Conservation (phyloP, 2,329 filamentous ascomycete species). For the Talaromyces amestolkiae region DNA sequence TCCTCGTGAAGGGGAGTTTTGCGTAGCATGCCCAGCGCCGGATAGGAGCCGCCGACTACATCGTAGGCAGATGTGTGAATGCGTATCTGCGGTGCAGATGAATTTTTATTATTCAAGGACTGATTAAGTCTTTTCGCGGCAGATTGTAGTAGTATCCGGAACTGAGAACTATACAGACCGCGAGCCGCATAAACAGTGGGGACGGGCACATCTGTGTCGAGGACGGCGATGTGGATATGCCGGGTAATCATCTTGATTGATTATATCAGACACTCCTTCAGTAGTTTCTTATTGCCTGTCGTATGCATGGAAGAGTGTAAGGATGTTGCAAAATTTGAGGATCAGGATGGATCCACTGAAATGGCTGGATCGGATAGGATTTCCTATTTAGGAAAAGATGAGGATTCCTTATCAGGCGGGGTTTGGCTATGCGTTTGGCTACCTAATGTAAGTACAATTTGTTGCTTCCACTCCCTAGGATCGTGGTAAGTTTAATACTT, state of each 20-base stretch:
- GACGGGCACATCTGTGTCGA: slow-evolving; percentile 39
- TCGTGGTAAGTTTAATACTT: background rate
- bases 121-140: slow-evolving; percentile 31
- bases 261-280: background rate
- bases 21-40: slow-evolving; percentile 27
- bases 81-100: slow-evolving; percentile 18
- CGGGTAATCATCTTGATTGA: background rate
- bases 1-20: background rate
- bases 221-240: slow-evolving; percentile 35
- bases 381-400: slow-evolving; percentile 15
- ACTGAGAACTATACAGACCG: slow-evolving; percentile 39
- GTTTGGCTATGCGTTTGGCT: background rate
- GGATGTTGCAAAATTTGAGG: background rate
- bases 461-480: background rate
- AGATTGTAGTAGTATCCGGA: slow-evolving; percentile 31
- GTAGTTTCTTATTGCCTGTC: background rate
- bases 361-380: slow-evolving; percentile 16
- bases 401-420: slow-evolving; percentile 13
- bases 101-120: background rate
- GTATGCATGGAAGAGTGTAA: background rate
- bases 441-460: background rate
- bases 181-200: slow-evolving; percentile 31
- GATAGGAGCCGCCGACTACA: slow-evolving; percentile 31
- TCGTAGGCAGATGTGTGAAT: slow-evolving; percentile 37
- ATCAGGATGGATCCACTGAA: background rate